Conservation (phyloP, 495 filamentous ascomycete species). For the Neurospora tetrasperma region DNA sequence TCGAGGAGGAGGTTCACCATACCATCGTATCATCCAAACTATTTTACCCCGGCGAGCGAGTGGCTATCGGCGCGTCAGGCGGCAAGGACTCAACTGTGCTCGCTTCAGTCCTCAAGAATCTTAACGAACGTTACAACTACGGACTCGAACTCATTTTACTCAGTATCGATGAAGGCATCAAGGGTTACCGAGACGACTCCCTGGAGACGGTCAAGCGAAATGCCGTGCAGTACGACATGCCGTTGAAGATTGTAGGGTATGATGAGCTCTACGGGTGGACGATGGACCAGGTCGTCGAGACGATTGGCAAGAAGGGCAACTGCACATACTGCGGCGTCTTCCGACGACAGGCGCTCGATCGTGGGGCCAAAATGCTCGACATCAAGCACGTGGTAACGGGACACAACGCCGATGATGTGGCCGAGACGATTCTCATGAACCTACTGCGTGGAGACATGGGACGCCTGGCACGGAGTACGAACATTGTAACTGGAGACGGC, state of each 20-base stretch:
- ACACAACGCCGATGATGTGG: conserved; percentile 95
- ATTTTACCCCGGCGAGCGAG: conserved; percentile 73
- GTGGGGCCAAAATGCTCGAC: conserved; percentile 75
- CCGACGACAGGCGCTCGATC: conserved; percentile 84
- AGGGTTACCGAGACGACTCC: conserved; percentile 89
- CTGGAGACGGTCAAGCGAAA: conserved; percentile 95
- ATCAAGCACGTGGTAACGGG: conserved; percentile 95
- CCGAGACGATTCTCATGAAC: conserved; percentile 99
- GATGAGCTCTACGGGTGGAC: conserved; percentile 96
- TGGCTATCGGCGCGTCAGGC: conserved; percentile 93
- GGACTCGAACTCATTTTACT: conserved; percentile 77
- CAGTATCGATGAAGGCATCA: conserved; percentile 94
- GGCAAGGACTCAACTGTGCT: conserved; percentile 97
- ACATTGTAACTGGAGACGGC: conserved; percentile 71
- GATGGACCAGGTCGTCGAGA: conserved; percentile 95
- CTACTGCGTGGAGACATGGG: conserved; percentile 82
- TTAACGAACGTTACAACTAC: conserved; percentile 84
- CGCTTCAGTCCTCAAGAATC: conserved; percentile 84
- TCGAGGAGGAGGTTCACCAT: conserved; percentile 88
- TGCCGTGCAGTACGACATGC: conserved; percentile 79
- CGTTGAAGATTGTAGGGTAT: conserved; percentile 83
- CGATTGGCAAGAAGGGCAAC: conserved; percentile 96
- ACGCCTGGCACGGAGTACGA: conserved; percentile 79
- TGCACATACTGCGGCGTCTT: conserved; percentile 99
- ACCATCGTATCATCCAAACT: conserved; percentile 72